These are phyloP conservation scores for Populus trichocarpa DNA, from an alignment of 441 rosid species.

Conservation along the genomic window DNA sequence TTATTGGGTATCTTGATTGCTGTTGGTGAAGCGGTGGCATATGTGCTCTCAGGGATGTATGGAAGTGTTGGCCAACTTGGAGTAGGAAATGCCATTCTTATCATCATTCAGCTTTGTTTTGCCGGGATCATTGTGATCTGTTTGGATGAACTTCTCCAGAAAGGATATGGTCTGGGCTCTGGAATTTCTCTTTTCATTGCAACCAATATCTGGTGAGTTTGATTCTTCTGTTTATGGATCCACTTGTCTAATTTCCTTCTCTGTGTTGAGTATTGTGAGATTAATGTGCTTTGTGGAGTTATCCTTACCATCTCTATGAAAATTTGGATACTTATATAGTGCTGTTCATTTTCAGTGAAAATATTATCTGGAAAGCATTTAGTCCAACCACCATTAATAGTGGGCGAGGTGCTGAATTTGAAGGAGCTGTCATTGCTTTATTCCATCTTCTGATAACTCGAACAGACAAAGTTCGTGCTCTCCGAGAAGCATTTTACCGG, in stretches of 20 bases:
- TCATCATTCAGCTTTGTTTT: constrained; percentile 84
- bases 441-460: constrained; percentile 85
- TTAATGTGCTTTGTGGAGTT: neutral
- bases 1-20: constrained; percentile 81
- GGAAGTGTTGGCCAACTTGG: constrained; percentile 88
- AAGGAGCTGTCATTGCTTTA: constrained; percentile 90
- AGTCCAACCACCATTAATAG: constrained; percentile 95
- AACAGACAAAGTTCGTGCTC: constrained; percentile 77
- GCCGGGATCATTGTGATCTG: constrained; percentile 91
- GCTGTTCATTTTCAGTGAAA: constrained; percentile 47
- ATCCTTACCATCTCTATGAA: neutral
- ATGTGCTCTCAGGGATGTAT: constrained; percentile 92
- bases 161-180: constrained; percentile 91
- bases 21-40: constrained; percentile 89
- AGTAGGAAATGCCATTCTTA: constrained; percentile 89
- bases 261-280: neutral
- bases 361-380: constrained; percentile 94
- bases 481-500: constrained; percentile 90
- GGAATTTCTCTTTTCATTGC: constrained; percentile 97
- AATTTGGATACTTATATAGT: neutral
- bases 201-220: constrained; percentile 79
- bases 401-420: constrained; percentile 96
- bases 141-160: constrained; percentile 88
- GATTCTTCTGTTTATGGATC: neutral
- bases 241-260: neutral